These are phyloP conservation scores for Epichloe typhina DNA, from an alignment of 2,329 filamentous ascomycete genomes.

Conservation along the genomic window DNA sequence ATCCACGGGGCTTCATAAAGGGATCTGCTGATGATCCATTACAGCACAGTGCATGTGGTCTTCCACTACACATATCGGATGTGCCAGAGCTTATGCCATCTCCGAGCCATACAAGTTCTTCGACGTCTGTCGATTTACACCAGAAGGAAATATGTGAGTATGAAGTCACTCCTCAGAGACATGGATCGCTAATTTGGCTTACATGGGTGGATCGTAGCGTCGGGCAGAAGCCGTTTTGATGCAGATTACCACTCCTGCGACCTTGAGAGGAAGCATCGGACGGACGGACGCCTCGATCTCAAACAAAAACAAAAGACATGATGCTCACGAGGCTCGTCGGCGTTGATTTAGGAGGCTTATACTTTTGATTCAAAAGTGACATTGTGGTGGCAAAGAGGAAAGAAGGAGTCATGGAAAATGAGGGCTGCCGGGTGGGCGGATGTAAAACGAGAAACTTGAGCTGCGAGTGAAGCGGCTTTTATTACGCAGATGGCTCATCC, in stretches of 20 bases:
- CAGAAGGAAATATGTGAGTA: slow-evolving; percentile 23
- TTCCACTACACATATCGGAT: slow-evolving; percentile 19
- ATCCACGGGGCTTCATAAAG: background rate
- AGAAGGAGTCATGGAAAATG: background rate
- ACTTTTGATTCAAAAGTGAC: background rate
- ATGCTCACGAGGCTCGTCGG: background rate
- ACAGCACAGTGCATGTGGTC: slow-evolving; percentile 25
- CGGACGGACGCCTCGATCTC: background rate
- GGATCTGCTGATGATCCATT: background rate
- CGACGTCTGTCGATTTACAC: slow-evolving; percentile 22
- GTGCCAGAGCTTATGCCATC: slow-evolving; percentile 19
- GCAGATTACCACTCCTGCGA: background rate
- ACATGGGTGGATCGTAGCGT: slow-evolving; percentile 9
- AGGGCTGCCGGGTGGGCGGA: no score
- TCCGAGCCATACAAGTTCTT: slow-evolving; percentile 20
- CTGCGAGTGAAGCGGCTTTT: background rate
- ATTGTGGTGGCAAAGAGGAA: background rate
- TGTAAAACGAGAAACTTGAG: background rate
- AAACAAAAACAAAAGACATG: slow-evolving; percentile 10
- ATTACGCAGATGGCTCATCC: background rate
- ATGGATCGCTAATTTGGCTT: background rate
- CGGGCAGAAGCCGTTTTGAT: slow-evolving; percentile 16
- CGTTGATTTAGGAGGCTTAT: no score
- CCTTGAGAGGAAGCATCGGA: background rate
- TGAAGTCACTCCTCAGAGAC: no score